A percentile compares a stretch with the other conserved stretches of the same genome.
These are phyloP conservation scores for Scleroderma citrinum DNA, from an alignment of 768 basidiomycete species.

Conservation along the genomic window DNA sequence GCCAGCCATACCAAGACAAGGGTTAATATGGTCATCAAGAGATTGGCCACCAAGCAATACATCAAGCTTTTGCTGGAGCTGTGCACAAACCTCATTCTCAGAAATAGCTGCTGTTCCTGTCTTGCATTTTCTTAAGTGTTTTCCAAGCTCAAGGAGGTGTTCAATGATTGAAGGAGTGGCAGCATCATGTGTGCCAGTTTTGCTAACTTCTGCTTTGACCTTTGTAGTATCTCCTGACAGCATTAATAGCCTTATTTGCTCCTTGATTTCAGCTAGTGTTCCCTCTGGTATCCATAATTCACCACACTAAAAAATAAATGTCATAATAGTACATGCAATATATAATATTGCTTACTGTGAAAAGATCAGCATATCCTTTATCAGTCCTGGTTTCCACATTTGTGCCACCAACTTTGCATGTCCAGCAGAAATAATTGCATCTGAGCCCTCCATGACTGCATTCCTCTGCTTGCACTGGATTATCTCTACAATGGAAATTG, in stretches of 20 bases:
- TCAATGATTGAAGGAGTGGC: not conserved
- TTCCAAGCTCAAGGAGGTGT: not conserved
- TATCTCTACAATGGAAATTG: conserved; percentile 23
- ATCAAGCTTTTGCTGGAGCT: conserved; percentile 5
- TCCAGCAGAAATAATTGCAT: conserved; percentile 29
- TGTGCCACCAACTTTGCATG: conserved; percentile 28
- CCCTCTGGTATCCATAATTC: not conserved
- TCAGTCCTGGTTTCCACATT: conserved; percentile 16
- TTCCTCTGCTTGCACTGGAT: conserved; percentile 34
- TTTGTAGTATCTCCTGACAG: not conserved
- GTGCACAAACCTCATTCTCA: not conserved
- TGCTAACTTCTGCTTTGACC: not conserved
- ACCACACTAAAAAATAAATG: not conserved
- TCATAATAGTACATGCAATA: not conserved
- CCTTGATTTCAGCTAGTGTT: not conserved
- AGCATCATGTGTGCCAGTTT: not conserved
- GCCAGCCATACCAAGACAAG: conserved; percentile 11
- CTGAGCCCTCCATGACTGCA: conserved; percentile 28
- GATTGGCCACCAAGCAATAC: not conserved
- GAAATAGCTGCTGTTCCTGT: not conserved
- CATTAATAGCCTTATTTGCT: not conserved
- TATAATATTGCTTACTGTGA: conserved; percentile 9
- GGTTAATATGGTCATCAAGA: conserved; percentile 9
- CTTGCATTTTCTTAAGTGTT: not conserved
- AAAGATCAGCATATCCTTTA: conserved; percentile 22